Evolutionary conservation across 805 yeast species (phyloP), one percentile per base, ranked within the genome.

Genomic region (Yarrowia osloensis): DNA sequence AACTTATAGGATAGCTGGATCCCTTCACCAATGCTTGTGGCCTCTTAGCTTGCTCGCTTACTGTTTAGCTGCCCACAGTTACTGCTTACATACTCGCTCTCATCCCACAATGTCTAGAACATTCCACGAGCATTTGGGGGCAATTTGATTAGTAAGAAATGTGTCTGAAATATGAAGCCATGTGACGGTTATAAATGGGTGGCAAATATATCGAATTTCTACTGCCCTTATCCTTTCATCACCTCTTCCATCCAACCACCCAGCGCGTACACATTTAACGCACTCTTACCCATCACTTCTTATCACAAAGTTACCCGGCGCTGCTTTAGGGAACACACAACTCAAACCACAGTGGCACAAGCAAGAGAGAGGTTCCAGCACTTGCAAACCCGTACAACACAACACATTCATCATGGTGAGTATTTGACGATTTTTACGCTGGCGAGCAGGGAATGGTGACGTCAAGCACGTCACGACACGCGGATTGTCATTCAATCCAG

Each of bases 401-500:
- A 39, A 57, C 63, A 57, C 63, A 57, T 54, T 54, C 61, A 54
- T 57, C 63, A 57, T 57, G 63, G 63, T 57, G 63, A 57, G 63
- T 57, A 39, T 15, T 11, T 3, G 17, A 24, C 24, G 46, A n/a
- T 37, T 37, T 37, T 1, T 37, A 7, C 21, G 42, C 42, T n/a
- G 22, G 22, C n/a, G 8, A n/a, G 21, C 21, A 37, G 8, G 11
- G 21, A 7, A 37, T n/a, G 42, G 42, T 4, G 22, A 13, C 42
- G 5, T 6, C 7, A 17, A n/a, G 22, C 13, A 11, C 4, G 42
- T 19, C 21, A 8, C 46, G 24, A 40, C 46, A 21, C 15, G 46
- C 15, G 15, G 46, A 40, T 40, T 40, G 46, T 11, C 46, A 9
- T 1, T 2, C 8, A 1, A 40, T 8, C 5, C 46, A 3, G 12